Evolutionary conservation across 1,139 yeast species (phyloP).

Genomic region (Blastobotrys indianensis): DNA sequence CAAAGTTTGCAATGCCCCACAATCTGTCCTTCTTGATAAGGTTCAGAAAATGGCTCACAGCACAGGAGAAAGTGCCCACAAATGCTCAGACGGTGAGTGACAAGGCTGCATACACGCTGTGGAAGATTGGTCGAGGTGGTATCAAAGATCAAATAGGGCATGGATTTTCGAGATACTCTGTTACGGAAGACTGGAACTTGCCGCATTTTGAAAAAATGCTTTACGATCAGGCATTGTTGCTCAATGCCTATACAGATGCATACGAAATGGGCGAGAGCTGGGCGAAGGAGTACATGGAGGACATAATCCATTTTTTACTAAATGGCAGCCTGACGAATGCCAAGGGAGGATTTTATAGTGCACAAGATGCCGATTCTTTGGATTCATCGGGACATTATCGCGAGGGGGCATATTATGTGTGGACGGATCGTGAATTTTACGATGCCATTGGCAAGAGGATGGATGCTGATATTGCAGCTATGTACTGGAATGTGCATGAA

Average conservation of each 20-base stretch:
- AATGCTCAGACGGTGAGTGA: slow-evolving; percentile 12
- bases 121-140: slow-evolving; percentile 33
- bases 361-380: slow-evolving; percentile 35
- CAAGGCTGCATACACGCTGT: slow-evolving; percentile 27
- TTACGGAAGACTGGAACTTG: slow-evolving; percentile 38
- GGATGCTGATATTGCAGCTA: slow-evolving; percentile 34
- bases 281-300: slow-evolving; percentile 21
- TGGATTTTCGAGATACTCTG: slow-evolving; percentile 37
- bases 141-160: slow-evolving; percentile 36
- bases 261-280: slow-evolving; percentile 18
- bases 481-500: slow-evolving; percentile 34
- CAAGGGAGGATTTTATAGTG: slow-evolving; percentile 31
- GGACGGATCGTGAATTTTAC: slow-evolving; percentile 35
- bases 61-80: slow-evolving; percentile 12
- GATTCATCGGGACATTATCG: slow-evolving; percentile 23
- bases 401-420: slow-evolving; percentile 37
- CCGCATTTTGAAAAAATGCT: slow-evolving; percentile 40
- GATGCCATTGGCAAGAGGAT: slow-evolving; percentile 25
- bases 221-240: slow-evolving; percentile 35
- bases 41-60: slow-evolving; percentile 15
- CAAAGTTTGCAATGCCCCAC: slow-evolving; percentile 36
- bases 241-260: slow-evolving; percentile 33
- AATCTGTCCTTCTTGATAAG: slow-evolving; percentile 30
- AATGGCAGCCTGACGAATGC: slow-evolving; percentile 24
- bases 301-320: slow-evolving; percentile 28